Percentiles rank a stretch among this genome's conserved stretches.
Conservation (phyloP, 169 alveolate species). For the Plasmodium coatneyi region DNA sequence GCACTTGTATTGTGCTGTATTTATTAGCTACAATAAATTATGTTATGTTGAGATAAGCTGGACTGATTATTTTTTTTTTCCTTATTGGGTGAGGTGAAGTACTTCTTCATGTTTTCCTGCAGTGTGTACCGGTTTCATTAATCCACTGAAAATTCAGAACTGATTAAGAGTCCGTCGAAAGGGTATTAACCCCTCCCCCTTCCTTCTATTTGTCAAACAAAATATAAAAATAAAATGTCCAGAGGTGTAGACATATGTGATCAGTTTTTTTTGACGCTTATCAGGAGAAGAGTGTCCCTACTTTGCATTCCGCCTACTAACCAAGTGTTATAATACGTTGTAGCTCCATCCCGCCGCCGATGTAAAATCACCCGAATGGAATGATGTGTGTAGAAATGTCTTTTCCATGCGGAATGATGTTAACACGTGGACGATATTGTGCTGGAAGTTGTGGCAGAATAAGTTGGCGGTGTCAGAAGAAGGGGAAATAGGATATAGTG, state of each 20-base stretch:
- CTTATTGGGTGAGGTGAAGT: neutral
- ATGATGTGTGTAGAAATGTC: neutral
- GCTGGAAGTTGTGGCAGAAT: neutral
- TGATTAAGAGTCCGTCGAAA: neutral
- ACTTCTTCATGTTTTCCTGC: neutral
- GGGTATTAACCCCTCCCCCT: neutral
- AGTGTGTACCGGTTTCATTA: neutral
- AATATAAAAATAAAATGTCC: neutral
- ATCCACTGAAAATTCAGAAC: neutral
- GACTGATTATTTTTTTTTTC: neutral
- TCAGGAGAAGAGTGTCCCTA: neutral
- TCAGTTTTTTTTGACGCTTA: neutral
- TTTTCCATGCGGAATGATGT: neutral
- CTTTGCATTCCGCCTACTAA: neutral
- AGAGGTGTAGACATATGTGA: neutral
- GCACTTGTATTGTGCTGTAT: neutral
- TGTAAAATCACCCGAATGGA: neutral
- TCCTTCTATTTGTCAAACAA: neutral
- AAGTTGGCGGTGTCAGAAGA: neutral
- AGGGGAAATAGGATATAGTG: neutral
- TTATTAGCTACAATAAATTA: neutral
- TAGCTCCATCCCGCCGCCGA: neutral
- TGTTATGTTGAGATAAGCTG: neutral
- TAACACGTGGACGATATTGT: neutral
- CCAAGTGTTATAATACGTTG: neutral